Conservation (phyloP, 805 yeast species). For the Lipomyces spencermartinsiae region DNA sequence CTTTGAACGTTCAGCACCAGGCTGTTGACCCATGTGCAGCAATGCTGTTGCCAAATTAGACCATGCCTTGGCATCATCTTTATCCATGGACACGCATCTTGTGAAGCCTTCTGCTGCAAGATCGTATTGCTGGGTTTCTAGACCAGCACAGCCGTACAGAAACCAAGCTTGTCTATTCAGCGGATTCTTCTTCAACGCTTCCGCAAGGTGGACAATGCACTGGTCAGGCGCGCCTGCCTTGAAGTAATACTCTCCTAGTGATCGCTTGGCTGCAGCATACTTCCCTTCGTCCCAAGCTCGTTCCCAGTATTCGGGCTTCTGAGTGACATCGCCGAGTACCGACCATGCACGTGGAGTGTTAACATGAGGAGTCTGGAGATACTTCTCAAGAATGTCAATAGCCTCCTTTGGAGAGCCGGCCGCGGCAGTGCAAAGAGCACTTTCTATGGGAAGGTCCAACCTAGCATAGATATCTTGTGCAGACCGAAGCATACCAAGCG, state of each 20-base stretch:
- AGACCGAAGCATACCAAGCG: conserved; percentile 80
- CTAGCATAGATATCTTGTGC: conserved; percentile 90
- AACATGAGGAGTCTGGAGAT: conserved; percentile 59
- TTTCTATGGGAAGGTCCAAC: conserved; percentile 75
- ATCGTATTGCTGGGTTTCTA: conserved; percentile 72
- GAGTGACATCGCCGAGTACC: conserved; percentile 82
- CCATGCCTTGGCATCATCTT: conserved; percentile 83
- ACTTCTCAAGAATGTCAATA: conserved; percentile 58
- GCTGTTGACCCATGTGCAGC: conserved; percentile 61
- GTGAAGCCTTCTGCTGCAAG: conserved; percentile 91
- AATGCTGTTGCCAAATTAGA: conserved; percentile 86
- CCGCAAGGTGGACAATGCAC: conserved; percentile 73
- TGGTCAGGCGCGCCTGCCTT: conserved; percentile 55
- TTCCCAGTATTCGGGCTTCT: conserved; percentile 77
- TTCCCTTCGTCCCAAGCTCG: conserved; percentile 86
- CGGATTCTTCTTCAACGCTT: conserved; percentile 75
- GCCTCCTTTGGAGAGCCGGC: conserved; percentile 69
- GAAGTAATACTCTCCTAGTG: conserved; percentile 76
- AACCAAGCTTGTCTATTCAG: conserved; percentile 84
- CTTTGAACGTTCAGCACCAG: neutral
- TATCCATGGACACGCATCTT: conserved; percentile 85
- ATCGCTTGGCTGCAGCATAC: conserved; percentile 83
- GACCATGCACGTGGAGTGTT: conserved; percentile 83
- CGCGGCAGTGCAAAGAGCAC: conserved; percentile 89
- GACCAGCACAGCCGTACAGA: conserved; percentile 87